Evolutionary conservation across 306 rosid genomes (phyloP), one percentile per base, ranked within the genome.

Genomic region (Hippophae rhamnoides): DNA sequence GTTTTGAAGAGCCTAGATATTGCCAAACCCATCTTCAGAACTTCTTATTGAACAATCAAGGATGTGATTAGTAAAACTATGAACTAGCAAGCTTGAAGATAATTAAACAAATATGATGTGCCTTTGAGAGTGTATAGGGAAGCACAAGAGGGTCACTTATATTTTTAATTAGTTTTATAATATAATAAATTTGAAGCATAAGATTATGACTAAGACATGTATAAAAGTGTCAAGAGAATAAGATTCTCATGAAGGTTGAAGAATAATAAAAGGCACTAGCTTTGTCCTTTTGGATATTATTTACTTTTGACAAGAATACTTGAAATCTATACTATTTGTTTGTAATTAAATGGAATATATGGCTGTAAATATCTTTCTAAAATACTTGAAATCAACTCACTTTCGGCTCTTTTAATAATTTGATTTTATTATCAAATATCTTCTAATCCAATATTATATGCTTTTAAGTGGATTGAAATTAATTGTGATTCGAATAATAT

Each of bases 1-100:
- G 76, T 26, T 74, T 76, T 80, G 71, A 84, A 64, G 43, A 89
- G 5, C 66, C 95, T 62, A 56, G 97, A 89, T 60, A 89, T 75
- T 10, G 81, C 69, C 74, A 82, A 54, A 6, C 95, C 93, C 95
- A 89, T 89, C 49, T 56, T 72, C 55, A 67, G 69, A 61, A 57
- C 67, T 63, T 41, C 13, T 66, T 67, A 54, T 61, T 44, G 54
- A 38, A 55, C 9, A 43, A n/a, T 43, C 62, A 41, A 13, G 47
- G 42, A 31, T 4, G 4, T 11, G 12, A 10, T 10, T 3, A 27
- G 7, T 43, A 51, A 42, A 41, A 49, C 26, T 43, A 55, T 2
- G 3, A 44, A 53, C 42, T 43, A 14, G 61, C 43, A 23, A 54
- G 41, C 3, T 43, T 18, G 64, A 43, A 40, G 57, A 27, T 59